These are phyloP conservation scores for Suillus decipiens DNA, from an alignment of 768 basidiomycete species.

Conservation along the genomic window DNA sequence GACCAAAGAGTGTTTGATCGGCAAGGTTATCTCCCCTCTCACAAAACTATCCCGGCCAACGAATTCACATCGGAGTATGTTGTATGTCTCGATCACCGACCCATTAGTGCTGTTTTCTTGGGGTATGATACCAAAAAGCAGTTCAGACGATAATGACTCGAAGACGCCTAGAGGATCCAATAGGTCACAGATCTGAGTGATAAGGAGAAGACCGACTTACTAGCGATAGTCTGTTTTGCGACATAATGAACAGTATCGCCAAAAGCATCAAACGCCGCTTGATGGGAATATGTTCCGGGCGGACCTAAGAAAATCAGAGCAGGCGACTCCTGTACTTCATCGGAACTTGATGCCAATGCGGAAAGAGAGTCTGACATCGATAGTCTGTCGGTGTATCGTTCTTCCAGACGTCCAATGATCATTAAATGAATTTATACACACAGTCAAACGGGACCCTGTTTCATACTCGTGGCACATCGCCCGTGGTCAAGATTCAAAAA, in stretches of 20 bases:
- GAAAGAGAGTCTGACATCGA: background rate
- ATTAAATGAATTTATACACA: background rate
- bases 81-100: constrained; percentile 73
- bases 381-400: background rate
- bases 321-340: constrained; percentile 14
- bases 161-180: constrained; percentile 53
- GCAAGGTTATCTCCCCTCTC: constrained; percentile 58
- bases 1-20: constrained; percentile 70
- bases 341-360: constrained; percentile 6
- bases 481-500: background rate
- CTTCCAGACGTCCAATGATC: background rate
- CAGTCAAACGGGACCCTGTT: background rate
- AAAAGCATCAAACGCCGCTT: constrained; percentile 52
- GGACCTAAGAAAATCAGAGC: constrained; percentile 63
- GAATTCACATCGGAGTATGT: constrained; percentile 49
- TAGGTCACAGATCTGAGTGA: constrained; percentile 1
- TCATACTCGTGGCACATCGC: background rate
- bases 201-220: constrained; percentile 26
- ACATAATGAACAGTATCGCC: constrained; percentile 46
- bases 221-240: constrained; percentile 41
- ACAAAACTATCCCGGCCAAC: constrained; percentile 50
- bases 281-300: constrained; percentile 71
- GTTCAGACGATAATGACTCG: constrained; percentile 44
- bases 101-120: constrained; percentile 83
- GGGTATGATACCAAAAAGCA: constrained; percentile 64